A percentile compares a stretch with the other conserved stretches of the same genome.
These are phyloP conservation scores for Anacardium occidentale DNA, from an alignment of 345 rosid species.

Conservation along the genomic window DNA sequence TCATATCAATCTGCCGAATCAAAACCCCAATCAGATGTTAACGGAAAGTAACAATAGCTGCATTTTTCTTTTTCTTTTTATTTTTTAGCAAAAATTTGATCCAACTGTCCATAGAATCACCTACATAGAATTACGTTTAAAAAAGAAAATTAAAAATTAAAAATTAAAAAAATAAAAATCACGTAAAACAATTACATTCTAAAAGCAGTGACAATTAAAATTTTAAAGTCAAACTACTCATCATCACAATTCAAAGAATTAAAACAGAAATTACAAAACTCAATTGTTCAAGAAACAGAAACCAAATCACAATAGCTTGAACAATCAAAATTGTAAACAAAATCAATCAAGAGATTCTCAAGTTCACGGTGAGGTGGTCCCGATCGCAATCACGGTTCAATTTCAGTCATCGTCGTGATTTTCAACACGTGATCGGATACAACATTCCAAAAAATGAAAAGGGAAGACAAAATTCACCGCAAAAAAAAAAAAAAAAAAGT, in stretches of 20 bases:
- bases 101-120: slow-evolving; percentile 5
- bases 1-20: neutral
- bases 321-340: slow-evolving; percentile 8
- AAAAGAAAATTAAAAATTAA: slow-evolving; percentile 5
- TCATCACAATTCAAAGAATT: neutral
- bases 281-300: neutral
- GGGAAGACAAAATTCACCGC: slow-evolving; percentile 9
- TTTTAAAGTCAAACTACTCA: slow-evolving; percentile 7
- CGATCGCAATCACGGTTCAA: slow-evolving; percentile 19
- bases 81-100: neutral
- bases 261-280: neutral
- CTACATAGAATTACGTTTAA: neutral
- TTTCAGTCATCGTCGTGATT: slow-evolving; percentile 6
- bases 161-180: slow-evolving; percentile 9
- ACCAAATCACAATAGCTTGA: slow-evolving; percentile 1
- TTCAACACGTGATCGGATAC: slow-evolving; percentile 20
- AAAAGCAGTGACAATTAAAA: neutral
- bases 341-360: slow-evolving; percentile 12
- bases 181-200: neutral
- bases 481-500: slow-evolving; percentile 9
- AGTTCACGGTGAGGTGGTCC: slow-evolving; percentile 47
- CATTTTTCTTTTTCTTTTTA: neutral
- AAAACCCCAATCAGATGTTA: slow-evolving; percentile 23
- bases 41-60: neutral
- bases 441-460: slow-evolving; percentile 3